Conservation (phyloP, 768 basidiomycete species). For the Naganishia antarctica region DNA sequence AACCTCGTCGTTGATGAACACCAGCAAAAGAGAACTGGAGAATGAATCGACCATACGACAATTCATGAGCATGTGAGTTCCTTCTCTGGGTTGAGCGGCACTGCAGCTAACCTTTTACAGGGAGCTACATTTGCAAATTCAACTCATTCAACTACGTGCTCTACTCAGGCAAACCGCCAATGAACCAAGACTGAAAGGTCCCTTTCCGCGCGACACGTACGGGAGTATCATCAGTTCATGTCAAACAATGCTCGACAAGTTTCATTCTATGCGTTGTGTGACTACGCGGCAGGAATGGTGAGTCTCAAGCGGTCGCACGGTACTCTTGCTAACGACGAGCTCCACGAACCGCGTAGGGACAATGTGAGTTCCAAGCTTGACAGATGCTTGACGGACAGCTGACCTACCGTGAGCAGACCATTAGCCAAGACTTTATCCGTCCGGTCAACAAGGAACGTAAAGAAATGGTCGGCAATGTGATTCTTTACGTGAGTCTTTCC, state of each 20-base stretch:
- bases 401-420: slow-evolving; percentile 55
- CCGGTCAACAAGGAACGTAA: slow-evolving; percentile 83
- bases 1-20: slow-evolving; percentile 29
- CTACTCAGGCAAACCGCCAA: slow-evolving; percentile 83
- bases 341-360: background rate
- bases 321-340: no score
- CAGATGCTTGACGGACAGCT: no score
- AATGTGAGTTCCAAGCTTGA: no score
- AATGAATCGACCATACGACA: background rate
- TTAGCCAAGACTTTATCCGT: slow-evolving; percentile 78
- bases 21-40: slow-evolving; percentile 25
- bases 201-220: slow-evolving; percentile 82
- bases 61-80: slow-evolving; percentile 26
- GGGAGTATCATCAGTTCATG: slow-evolving; percentile 52
- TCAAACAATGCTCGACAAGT: slow-evolving; percentile 55
- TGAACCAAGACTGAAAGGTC: slow-evolving; percentile 91
- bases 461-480: slow-evolving; percentile 67
- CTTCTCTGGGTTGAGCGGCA: no score
- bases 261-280: slow-evolving; percentile 97
- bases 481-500: slow-evolving; percentile 59
- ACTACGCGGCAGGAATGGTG: slow-evolving; percentile 92
- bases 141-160: slow-evolving; percentile 76
- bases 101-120: slow-evolving; percentile 54
- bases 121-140: slow-evolving; percentile 91
- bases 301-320: slow-evolving; percentile 3